phyloP scores from a whole-genome alignment of 768 basidiomycete genomes.

The Sporobolomyces pararoseus region DNA sequence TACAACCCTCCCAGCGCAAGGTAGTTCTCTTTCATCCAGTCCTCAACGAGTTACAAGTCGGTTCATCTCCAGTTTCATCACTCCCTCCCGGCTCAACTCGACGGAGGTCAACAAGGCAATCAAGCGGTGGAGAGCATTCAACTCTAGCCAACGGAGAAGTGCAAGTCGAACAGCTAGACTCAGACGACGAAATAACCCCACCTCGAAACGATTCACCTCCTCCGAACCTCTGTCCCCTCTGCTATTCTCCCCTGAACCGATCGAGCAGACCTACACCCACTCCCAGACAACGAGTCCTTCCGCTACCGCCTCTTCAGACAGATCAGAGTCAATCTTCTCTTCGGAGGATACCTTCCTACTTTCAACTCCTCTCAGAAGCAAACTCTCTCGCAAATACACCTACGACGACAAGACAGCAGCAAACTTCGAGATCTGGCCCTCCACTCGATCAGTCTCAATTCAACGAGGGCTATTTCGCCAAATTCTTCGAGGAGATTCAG shows the following conservation, averaged over 20 bases:
- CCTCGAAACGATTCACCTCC: conserved; percentile 5
- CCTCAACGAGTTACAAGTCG: background rate
- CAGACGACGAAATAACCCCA: conserved; percentile 1
- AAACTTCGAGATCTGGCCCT: background rate
- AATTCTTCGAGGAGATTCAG: conserved; percentile 35
- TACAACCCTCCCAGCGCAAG: conserved; percentile 4
- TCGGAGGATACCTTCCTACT: conserved; percentile 17
- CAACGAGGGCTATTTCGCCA: conserved; percentile 30
- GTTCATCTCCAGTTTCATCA: background rate
- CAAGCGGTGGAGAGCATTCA: background rate
- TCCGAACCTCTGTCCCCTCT: conserved; percentile 27
- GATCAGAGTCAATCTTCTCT: background rate
- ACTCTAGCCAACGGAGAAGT: background rate
- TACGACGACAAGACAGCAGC: background rate
- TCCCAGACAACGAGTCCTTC: background rate
- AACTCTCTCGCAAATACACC: conserved; percentile 22
- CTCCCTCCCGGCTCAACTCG: background rate
- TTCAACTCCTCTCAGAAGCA: conserved; percentile 32
- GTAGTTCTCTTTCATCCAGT: conserved; percentile 22
- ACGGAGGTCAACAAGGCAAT: no score
- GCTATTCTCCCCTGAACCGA: background rate
- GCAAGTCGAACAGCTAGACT: background rate
- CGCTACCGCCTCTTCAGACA: background rate
- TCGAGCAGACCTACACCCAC: background rate
- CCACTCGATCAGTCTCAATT: conserved; percentile 13